These are phyloP conservation scores for Malassezia psittaci DNA, from an alignment of 1,284 basidiomycete species.

Conservation along the genomic window DNA sequence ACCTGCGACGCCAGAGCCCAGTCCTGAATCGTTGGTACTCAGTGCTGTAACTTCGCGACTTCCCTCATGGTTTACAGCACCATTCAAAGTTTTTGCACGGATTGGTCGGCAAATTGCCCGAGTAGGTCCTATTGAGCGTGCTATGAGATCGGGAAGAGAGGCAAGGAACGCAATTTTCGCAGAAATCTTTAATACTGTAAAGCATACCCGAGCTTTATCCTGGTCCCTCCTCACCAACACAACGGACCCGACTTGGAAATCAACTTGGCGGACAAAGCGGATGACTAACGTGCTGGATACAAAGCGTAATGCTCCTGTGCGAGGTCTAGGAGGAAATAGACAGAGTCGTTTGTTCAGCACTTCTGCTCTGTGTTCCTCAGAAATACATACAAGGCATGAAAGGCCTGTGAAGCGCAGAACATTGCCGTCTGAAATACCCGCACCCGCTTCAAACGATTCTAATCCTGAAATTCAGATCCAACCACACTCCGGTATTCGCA, in stretches of 20 bases:
- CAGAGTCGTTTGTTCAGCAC: not conserved
- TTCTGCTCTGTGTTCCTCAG: not conserved
- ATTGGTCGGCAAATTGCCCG: not conserved
- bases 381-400: not conserved
- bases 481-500: conserved; percentile 1
- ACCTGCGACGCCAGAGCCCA: not conserved
- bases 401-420: conserved; percentile 4
- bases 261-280: conserved; percentile 6
- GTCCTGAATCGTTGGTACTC: not conserved
- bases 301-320: no score
- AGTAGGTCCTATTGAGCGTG: not conserved
- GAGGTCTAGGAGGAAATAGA: not conserved
- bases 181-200: conserved; percentile 8
- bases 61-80: not conserved
- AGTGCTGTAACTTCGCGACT: not conserved
- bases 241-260: conserved; percentile 3
- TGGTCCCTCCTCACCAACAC: conserved; percentile 11
- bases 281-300: no score
- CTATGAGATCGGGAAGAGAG: not conserved
- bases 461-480: no score
- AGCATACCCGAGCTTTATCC: conserved; percentile 1
- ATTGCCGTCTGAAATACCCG: not conserved
- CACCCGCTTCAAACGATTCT: no score
- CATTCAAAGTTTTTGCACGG: not conserved
- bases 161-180: not conserved